Evolutionary conservation across 2,329 filamentous ascomycete species (phyloP).

Genomic region (Pseudogymnoascus sp.): DNA sequence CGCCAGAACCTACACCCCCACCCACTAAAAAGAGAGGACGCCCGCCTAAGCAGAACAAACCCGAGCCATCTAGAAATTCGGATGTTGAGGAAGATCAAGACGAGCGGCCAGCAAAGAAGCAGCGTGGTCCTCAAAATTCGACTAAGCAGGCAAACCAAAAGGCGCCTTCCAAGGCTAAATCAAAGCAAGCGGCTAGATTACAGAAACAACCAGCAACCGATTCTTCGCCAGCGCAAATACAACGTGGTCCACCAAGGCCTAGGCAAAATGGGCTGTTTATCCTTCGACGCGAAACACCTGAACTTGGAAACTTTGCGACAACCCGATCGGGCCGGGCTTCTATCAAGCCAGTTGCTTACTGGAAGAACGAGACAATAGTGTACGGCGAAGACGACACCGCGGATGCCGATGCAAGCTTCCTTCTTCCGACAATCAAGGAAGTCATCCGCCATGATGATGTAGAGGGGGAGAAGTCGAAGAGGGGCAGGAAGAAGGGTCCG

Average conservation of each 20-base stretch:
- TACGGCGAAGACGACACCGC: conserved; percentile 54
- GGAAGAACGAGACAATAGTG: conserved; percentile 75
- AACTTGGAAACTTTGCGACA: conserved; percentile 35
- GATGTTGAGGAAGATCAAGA: conserved; percentile 30
- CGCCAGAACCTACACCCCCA: conserved; percentile 14
- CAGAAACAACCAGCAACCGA: conserved; percentile 10
- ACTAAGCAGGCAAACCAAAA: neutral
- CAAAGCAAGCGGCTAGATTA: conserved; percentile 13
- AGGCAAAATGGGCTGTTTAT: conserved; percentile 42
- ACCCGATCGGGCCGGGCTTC: conserved; percentile 73
- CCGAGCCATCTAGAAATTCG: conserved; percentile 17
- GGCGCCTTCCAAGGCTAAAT: conserved; percentile 6
- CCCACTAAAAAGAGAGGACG: conserved; percentile 20
- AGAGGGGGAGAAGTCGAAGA: conserved; percentile 33
- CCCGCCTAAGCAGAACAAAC: conserved; percentile 14
- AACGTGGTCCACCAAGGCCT: conserved; percentile 31
- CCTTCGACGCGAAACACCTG: conserved; percentile 41
- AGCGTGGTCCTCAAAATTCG: neutral
- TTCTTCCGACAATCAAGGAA: conserved; percentile 66
- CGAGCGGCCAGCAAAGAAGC: conserved; percentile 29
- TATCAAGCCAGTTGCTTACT: conserved; percentile 72
- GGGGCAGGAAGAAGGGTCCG: conserved; percentile 8
- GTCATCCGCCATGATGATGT: conserved; percentile 65
- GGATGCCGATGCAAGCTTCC: conserved; percentile 46
- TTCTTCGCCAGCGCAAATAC: conserved; percentile 20